These are phyloP conservation scores for Cephalotrichum gorgonifer DNA, from an alignment of 2,329 filamentous ascomycete genomes.

Conservation along the genomic window DNA sequence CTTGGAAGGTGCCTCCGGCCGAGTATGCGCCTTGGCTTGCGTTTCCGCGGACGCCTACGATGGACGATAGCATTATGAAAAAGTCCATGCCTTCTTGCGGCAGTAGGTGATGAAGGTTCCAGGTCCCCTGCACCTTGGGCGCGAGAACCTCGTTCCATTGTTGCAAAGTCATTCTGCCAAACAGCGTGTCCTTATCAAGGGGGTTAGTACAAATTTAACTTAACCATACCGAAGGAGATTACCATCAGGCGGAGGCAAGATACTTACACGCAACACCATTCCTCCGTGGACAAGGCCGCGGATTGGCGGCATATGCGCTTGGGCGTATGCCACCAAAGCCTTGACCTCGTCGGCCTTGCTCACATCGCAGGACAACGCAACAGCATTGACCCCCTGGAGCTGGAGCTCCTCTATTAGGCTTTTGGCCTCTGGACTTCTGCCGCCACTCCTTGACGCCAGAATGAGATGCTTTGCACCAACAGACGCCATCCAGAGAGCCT, in stretches of 20 bases:
- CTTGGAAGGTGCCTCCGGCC: conserved; percentile 20
- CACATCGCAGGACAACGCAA: no score
- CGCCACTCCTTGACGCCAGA: conserved; percentile 17
- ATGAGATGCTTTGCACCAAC: conserved; percentile 17
- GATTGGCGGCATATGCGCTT: conserved; percentile 12
- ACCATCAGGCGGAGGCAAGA: no score
- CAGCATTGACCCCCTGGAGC: no score
- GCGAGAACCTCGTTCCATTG: conserved; percentile 10
- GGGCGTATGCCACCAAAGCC: no score
- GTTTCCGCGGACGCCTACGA: conserved; percentile 21
- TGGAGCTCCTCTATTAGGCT: no score
- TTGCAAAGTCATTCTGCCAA: conserved; percentile 18
- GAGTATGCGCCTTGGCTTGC: conserved; percentile 29
- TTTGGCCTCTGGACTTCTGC: conserved; percentile 7
- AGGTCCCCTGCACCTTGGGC: conserved; percentile 24
- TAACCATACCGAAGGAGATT: no score
- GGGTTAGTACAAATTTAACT: no score
- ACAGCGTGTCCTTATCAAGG: conserved; percentile 20
- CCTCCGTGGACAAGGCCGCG: conserved; percentile 17
- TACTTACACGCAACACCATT: no score
- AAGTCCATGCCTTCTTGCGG: conserved; percentile 22
- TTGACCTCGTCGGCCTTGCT: no score
- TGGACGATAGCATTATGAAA: conserved; percentile 25
- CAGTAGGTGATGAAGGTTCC: conserved; percentile 15
- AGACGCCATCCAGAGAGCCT: conserved; percentile 11